phyloP scores from a whole-genome alignment of 441 rosid genomes.

The Sinapis alba region DNA sequence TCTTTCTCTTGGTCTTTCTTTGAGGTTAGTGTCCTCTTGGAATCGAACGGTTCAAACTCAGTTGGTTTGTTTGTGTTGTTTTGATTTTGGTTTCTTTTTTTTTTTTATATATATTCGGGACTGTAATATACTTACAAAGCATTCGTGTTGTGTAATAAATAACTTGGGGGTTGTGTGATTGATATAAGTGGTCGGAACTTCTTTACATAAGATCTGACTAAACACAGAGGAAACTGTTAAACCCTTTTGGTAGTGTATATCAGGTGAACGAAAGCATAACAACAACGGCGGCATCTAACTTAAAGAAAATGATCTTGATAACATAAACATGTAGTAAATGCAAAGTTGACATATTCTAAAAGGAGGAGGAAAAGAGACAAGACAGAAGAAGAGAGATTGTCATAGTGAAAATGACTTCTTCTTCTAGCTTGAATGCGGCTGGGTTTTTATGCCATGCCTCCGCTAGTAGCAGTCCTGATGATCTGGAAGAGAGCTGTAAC shows the following conservation, averaged over 20 bases:
- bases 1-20: background rate
- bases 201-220: background rate
- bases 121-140: conserved; percentile 29
- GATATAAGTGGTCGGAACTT: background rate
- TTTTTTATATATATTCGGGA: conserved; percentile 9
- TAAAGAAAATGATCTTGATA: background rate
- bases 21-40: background rate
- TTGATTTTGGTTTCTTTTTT: background rate
- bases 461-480: conserved; percentile 85
- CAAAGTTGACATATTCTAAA: conserved; percentile 16
- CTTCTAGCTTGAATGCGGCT: background rate
- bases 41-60: conserved; percentile 16
- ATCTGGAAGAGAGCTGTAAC: conserved; percentile 90
- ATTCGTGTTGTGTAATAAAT: conserved; percentile 28
- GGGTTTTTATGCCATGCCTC: conserved; percentile 71
- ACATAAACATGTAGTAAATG: conserved; percentile 4
- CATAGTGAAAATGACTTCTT: background rate
- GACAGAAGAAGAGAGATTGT: background rate
- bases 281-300: background rate
- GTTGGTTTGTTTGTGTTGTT: conserved; percentile 24
- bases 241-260: background rate
- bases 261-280: background rate
- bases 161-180: conserved; percentile 6
- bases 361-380: conserved; percentile 1
- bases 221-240: background rate